Evolutionary conservation across 2,329 filamentous ascomycete genomes (phyloP).

Genomic region (Bipolaris cookei): DNA sequence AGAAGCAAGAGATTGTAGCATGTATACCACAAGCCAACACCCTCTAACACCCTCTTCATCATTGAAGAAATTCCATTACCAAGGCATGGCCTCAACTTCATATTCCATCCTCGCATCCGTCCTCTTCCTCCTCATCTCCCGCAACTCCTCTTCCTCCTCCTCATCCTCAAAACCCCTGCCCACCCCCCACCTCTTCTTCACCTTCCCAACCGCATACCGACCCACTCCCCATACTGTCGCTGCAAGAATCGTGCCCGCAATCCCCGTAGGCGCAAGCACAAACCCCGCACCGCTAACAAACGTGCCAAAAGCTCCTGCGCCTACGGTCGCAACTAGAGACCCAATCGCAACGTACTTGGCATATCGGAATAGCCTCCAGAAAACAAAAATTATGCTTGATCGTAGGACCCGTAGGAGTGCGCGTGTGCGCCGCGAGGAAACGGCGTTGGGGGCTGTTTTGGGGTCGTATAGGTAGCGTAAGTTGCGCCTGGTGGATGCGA

Average conservation of each 20-base stretch:
- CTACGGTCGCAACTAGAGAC: conserved; percentile 49
- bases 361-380: conserved; percentile 53
- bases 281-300: conserved; percentile 50
- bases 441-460: conserved; percentile 31
- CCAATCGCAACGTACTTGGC: conserved; percentile 54
- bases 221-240: conserved; percentile 51
- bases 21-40: background rate
- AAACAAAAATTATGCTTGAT: conserved; percentile 50
- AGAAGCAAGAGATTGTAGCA: background rate
- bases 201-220: conserved; percentile 45
- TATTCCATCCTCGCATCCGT: conserved; percentile 17
- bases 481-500: conserved; percentile 38
- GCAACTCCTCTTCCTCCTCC: conserved; percentile 30
- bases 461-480: conserved; percentile 50
- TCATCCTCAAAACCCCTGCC: conserved; percentile 27
- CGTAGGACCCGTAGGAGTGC: conserved; percentile 48
- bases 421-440: conserved; percentile 48
- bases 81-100: conserved; percentile 30
- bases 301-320: conserved; percentile 46
- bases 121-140: conserved; percentile 21
- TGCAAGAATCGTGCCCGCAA: conserved; percentile 47
- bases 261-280: conserved; percentile 52
- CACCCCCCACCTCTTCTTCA: conserved; percentile 37
- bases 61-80: conserved; percentile 16
- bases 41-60: background rate